Base-by-base conservation (phyloP, 2,329 filamentous ascomycete genomes). In the Xylariaceae sp. region DNA sequence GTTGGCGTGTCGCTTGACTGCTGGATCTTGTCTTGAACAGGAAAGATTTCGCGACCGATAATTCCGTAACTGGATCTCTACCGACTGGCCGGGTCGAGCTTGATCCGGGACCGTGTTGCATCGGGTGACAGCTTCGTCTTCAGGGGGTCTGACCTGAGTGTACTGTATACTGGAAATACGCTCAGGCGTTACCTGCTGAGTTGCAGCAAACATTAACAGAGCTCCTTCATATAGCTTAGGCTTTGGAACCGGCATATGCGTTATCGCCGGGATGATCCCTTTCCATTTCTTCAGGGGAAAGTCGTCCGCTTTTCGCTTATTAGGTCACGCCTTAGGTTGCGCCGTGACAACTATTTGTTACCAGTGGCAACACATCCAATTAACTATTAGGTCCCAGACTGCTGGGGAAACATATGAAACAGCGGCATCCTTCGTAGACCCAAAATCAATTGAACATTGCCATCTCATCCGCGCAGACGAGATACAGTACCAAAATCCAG, bases 21-120 rank as follows among this genome's bases (percentile, higher is more conserved):
- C 63, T 52, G 62, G 59, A 64, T 66, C 64, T 57, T 36, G 47
- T 61, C 61, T 59, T 40, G 46, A 61, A 62, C 54, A 62, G 60
- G 62, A 56, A 65, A 62, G 54, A 55, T 16, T 64, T 65, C 60
- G 63, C 62, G 63, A 65, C 55, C 40, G 18, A 32, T 26, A 40
- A 29, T 42, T 19, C 32, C 15, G 5, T 12, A 29, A 30, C 12
- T 44, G 49, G 55, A 19, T 50, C 42, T 30, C 55, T 54, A 43
- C 54, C 55, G 53, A 55, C 51, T 52, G 37, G 41, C 26, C 47
- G 47, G 41, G 39, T 15, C 18, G 29, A 37, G 36, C 26, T 34
- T 30, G 45, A 50, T 52, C 30, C 19, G 16, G 22, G 37, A 44
- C 10, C 21, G 10, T 13, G 16, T 37, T 15, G 37, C 22, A 29